Evolutionary conservation across 139 green algal species (phyloP), one percentile per base, ranked within the genome.

Genomic region (Limnomonas spitsbergensis): DNA sequence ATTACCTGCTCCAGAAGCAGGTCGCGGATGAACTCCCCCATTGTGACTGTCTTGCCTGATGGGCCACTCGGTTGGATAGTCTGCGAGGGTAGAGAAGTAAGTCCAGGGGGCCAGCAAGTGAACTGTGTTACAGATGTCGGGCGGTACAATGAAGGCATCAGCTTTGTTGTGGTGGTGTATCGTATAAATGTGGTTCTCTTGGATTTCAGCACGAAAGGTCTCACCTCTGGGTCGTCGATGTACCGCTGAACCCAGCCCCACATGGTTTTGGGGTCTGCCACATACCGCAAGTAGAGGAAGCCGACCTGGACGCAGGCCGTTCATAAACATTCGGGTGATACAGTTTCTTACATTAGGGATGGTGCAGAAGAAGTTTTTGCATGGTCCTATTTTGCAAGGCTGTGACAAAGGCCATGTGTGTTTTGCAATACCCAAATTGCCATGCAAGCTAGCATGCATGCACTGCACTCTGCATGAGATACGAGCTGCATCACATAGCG

Each of bases 251-350:
- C 85, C 94, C 93, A 98, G 3, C 78, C 29, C 95, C 94, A 97
- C n/a, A 97, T 76, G 14, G 82, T 84, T 70, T 93, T 92, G 3
- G 95, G 93, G 53, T 97, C 88, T 9, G 79, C 87, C 26, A 96
- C 89, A 80, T 98, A 98, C 31, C 95, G 89, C 68, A 98, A 83
- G 79, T 97, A 98, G 68, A 98, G 84, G 70, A 98, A 96, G 14
- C 95, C 95, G 1, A 97, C 66, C 94, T 98, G 85, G 20, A 34
- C 69, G 56, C 4, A 27, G 56, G 24, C n/a, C n/a, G n/a, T n/a
- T n/a, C n/a, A n/a, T n/a, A n/a, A n/a, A n/a, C n/a, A n/a, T n/a
- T n/a, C n/a, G n/a, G n/a, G n/a, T n/a, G n/a, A n/a, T n/a, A n/a
- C 56, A 69, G 56, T 6, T 34, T 32, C 7, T 37, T 69, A 26